Evolutionary conservation across 257 asterid genomes (phyloP).

Genomic region (Eucommia ulmoides): DNA sequence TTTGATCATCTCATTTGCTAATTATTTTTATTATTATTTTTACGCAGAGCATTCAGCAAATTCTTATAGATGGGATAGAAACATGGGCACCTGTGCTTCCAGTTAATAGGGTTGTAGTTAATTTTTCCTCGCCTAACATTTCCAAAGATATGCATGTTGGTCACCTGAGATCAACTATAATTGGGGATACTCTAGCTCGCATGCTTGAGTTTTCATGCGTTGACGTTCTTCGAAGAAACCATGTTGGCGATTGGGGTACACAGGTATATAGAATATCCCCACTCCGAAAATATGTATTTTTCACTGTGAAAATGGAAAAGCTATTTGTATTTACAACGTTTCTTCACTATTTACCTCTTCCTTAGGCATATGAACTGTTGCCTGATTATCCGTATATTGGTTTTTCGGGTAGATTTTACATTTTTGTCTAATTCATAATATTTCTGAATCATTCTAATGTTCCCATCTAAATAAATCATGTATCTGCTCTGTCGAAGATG

Average conservation of each 20-base stretch:
- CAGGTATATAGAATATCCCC: constrained; percentile 42
- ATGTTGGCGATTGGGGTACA: constrained; percentile 98
- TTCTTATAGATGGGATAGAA: constrained; percentile 69
- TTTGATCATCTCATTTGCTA: neutral
- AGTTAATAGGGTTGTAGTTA: constrained; percentile 68
- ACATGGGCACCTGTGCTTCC: constrained; percentile 82
- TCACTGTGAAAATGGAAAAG: neutral
- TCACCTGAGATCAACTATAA: constrained; percentile 86
- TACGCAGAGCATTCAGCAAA: constrained; percentile 67
- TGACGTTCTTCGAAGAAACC: constrained; percentile 82
- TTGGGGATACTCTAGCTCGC: constrained; percentile 90
- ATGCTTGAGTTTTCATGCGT: constrained; percentile 84
- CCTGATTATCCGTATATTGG: too few relatives aligned
- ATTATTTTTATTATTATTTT: constrained; percentile 2
- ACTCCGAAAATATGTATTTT: neutral
- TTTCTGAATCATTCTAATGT: too few relatives aligned
- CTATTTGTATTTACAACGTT: too few relatives aligned
- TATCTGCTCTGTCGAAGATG: too few relatives aligned
- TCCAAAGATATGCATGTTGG: constrained; percentile 99
- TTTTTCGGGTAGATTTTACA: too few relatives aligned
- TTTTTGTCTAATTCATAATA: too few relatives aligned
- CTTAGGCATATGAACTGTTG: too few relatives aligned
- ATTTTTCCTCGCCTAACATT: constrained; percentile 91
- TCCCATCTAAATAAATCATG: too few relatives aligned
- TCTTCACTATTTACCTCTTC: too few relatives aligned